phyloP scores from a whole-genome alignment of 257 asterid species.

The Paulownia fortunei region DNA sequence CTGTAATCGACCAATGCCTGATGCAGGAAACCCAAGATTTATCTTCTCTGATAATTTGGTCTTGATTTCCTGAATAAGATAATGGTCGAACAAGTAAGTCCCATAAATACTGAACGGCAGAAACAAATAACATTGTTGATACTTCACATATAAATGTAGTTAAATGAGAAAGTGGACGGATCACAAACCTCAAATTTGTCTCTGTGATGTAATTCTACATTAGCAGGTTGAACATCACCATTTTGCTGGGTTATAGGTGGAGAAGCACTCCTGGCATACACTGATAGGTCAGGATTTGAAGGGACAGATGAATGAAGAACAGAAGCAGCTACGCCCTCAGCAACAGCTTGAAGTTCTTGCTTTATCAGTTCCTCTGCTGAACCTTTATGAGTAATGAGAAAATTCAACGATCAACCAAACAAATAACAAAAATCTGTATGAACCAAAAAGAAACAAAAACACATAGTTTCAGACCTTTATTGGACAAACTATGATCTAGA shows the following conservation, averaged over 20 bases:
- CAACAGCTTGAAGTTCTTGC: conserved; percentile 94
- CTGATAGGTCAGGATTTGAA: conserved; percentile 56
- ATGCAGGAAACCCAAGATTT: conserved; percentile 73
- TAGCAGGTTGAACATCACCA: conserved; percentile 50
- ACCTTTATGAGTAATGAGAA: conserved; percentile 41
- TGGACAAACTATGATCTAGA: conserved; percentile 53
- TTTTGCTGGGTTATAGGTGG: conserved; percentile 50
- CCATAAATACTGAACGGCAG: background rate
- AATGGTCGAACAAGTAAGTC: conserved; percentile 26
- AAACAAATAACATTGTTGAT: background rate
- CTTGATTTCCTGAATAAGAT: conserved; percentile 63
- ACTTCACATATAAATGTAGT: background rate
- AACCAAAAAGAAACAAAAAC: conserved; percentile 12
- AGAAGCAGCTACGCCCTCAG: conserved; percentile 96
- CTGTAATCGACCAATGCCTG: conserved; percentile 91
- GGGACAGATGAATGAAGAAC: conserved; percentile 69
- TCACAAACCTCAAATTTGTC: conserved; percentile 69
- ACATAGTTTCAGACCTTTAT: conserved; percentile 51
- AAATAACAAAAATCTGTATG: background rate
- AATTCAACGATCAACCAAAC: conserved; percentile 29
- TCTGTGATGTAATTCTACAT: conserved; percentile 46
- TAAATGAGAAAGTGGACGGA: conserved; percentile 27
- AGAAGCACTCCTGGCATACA: conserved; percentile 46
- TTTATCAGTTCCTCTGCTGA: conserved; percentile 84
- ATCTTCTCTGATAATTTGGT: conserved; percentile 61